A percentile compares a stretch with the other conserved stretches of the same genome.
These are phyloP conservation scores for Lodderomyces margitis DNA, from an alignment of 1,139 yeast genomes.

Conservation along the genomic window DNA sequence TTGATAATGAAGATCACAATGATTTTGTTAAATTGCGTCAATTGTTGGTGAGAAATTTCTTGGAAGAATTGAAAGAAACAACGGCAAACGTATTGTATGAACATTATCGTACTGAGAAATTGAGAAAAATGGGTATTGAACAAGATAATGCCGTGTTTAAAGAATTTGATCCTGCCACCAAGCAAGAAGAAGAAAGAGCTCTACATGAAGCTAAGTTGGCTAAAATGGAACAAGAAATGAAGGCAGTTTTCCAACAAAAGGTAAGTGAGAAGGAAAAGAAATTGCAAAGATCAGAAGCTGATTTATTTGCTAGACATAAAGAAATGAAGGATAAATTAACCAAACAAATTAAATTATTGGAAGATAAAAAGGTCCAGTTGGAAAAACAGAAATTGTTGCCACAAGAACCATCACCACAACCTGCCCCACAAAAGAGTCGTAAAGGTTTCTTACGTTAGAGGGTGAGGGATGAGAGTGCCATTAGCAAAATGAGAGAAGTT, in stretches of 20 bases:
- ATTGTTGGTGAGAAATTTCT: conserved; percentile 80
- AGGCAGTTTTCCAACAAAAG: conserved; percentile 93
- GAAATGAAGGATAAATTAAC: conserved; percentile 95
- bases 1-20: conserved; percentile 91
- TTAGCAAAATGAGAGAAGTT: not conserved
- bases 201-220: conserved; percentile 92
- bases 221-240: conserved; percentile 96
- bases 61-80: conserved; percentile 91
- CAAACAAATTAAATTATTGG: conserved; percentile 84
- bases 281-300: conserved; percentile 95
- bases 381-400: conserved; percentile 66
- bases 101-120: conserved; percentile 83
- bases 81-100: conserved; percentile 81
- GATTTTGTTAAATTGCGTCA: conserved; percentile 92
- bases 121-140: conserved; percentile 78
- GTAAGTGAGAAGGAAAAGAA: conserved; percentile 97
- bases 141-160: conserved; percentile 91
- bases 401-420: conserved; percentile 47
- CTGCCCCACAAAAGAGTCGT: conserved; percentile 47
- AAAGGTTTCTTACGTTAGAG: conserved; percentile 53
- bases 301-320: conserved; percentile 90
- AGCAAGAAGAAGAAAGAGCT: conserved; percentile 91
- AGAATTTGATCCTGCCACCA: conserved; percentile 89
- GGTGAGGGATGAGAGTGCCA: too few relatives aligned
- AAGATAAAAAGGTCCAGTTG: conserved; percentile 83